phyloP scores from a whole-genome alignment of 495 filamentous ascomycete genomes.

The Aspergillus heteromorphus region DNA sequence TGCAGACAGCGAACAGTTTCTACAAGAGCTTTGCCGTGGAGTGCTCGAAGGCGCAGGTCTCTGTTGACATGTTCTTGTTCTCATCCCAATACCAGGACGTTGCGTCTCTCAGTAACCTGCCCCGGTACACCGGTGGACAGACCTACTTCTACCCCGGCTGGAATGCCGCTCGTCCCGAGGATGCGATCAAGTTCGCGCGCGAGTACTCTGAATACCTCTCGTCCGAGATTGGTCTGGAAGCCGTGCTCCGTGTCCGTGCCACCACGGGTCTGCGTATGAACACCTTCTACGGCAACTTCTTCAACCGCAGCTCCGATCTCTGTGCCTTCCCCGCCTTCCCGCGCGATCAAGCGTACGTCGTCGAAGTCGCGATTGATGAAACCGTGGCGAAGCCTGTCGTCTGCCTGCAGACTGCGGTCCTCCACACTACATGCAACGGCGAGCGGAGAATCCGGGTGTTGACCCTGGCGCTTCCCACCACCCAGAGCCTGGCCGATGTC shows the following conservation, averaged over 20 bases:
- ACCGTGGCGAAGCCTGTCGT: conserved; percentile 87
- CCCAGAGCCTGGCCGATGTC: conserved; percentile 79
- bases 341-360: conserved; percentile 95
- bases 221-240: conserved; percentile 91
- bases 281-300: conserved; percentile 99
- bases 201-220: conserved; percentile 97
- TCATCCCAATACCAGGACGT: conserved; percentile 96
- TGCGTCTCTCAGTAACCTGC: conserved; percentile 88
- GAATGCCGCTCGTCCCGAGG: conserved; percentile 88
- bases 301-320: conserved; percentile 94
- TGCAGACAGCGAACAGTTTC: conserved; percentile 90
- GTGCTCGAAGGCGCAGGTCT: conserved; percentile 97
- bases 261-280: conserved; percentile 95
- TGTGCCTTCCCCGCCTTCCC: conserved; percentile 98
- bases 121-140: conserved; percentile 93
- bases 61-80: conserved; percentile 99
- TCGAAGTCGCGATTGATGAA: conserved; percentile 97
- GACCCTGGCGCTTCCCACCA: conserved; percentile 90
- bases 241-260: conserved; percentile 89
- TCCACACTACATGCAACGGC: conserved; percentile 97
- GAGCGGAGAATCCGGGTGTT: conserved; percentile 91
- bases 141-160: conserved; percentile 98
- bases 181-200: conserved; percentile 93
- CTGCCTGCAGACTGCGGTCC: conserved; percentile 91
- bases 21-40: conserved; percentile 99